Evolutionary conservation across 2,329 filamentous ascomycete genomes (phyloP), one percentile per base, ranked within the genome.

Genomic region (Fusarium newnesense): DNA sequence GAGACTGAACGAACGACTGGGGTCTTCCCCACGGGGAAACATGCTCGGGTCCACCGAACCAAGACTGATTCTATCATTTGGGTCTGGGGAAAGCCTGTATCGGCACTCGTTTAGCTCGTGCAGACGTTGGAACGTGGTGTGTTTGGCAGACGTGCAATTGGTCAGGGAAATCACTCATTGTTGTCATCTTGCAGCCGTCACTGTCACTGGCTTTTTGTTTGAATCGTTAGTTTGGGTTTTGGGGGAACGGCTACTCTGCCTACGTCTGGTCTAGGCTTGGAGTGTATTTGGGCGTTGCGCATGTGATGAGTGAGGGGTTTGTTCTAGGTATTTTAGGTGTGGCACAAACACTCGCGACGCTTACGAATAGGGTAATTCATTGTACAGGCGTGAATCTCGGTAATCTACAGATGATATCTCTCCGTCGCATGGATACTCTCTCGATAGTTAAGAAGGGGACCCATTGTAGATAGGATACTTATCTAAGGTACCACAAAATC

Each of bases 1-100:
- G 46, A 15, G 32, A 46, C 28, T 60, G 64, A 46, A 49, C 21
- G 36, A 67, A 53, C 32, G 43, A 50, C 56, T 21, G 21, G 52
- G 62, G 34, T 53, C 36, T 69, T 57, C 66, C 66, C 66, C 67
- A 69, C 67, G 67, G 67, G 65, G 67, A 69, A 68, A 24, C 43
- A 42, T 30, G 47, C 24, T 69, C 67, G 65, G 67, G 34, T 21
- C 65, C 65, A 65, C n/a, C 44, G 26, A 46, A 52, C 32, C 59
- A 52, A 52, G 32, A 28, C 37, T 36, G 44, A n/a, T 21, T 24
- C 24, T 24, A 24, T 24, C 24, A 24, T 24, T 24, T 24, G 24
- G 37, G 43, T 43, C 56, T 62, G 28, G 62, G 39, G 46, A 39
- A 42, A 42, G 40, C 39, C 40, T 57, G 65, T 67, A 37, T 42